Base-by-base conservation (phyloP, 306 rosid species). In the Hippophae gyantsensis region DNA sequence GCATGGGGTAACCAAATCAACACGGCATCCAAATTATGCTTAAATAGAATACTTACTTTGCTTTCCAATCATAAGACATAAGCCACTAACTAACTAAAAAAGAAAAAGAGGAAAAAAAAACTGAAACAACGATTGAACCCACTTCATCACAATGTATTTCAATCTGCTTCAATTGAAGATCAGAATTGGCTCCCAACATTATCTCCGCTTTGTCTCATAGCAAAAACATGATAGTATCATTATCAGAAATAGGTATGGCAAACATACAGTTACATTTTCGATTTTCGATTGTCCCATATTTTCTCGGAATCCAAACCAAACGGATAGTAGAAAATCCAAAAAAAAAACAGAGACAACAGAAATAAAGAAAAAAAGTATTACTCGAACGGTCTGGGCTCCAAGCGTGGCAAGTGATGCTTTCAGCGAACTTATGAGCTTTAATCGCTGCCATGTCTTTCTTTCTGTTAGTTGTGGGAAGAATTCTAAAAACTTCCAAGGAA, bases 301-400 rank as follows among this genome's bases (percentile, higher is more conserved):
- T 67, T 70, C 58, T 54, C 43, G 6, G 71, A 57, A 51, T 3
- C 58, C 44, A 63, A 64, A 74, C 71, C 48, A 12, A 49, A 49
- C 10, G 54, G 49, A 55, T 7, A 25, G 23, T 6, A 13, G 40
- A 32, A 11, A 10, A 41, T 25, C n/a, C 7, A 27, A 64, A 7
- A 6, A 9, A 25, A 8, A 1, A 47, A n/a, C n/a, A n/a, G n/a
- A 18, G 41, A 32, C 26, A 9, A 32, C 13, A 2, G 7, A 40
- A 42, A 32, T 2, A 32, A 42, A 18, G 14, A 9, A 45, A 11
- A 9, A 57, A 8, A 60, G 64, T 1, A 70, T 79, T 83, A 88
- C 97, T 93, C 8, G 99, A 86, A 52, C 74, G 75, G 42, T 88
- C 97, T 13, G 97, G 85, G 69, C 99, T 84, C 99, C 97, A 93